These are phyloP conservation scores for Rhizoclosmatium sp. DNA, from an alignment of 192 early-diverging fungal species.

Conservation along the genomic window DNA sequence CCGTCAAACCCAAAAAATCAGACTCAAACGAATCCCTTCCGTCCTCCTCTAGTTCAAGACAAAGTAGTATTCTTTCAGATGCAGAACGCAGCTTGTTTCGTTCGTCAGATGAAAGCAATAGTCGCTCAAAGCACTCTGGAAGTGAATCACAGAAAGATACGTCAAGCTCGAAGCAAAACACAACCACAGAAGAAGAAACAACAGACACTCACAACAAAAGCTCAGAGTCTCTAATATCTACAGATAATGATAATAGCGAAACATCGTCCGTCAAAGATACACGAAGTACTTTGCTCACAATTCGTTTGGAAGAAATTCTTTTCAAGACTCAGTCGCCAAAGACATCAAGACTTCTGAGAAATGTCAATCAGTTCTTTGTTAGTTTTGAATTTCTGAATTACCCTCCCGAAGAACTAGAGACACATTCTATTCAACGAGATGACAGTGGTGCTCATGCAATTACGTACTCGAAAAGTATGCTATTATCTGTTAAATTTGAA, in stretches of 20 bases:
- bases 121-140: neutral
- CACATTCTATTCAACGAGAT: slow-evolving; percentile 32
- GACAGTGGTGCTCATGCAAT: slow-evolving; percentile 23
- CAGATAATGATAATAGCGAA: neutral
- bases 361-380: slow-evolving; percentile 44
- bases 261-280: neutral
- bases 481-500: slow-evolving; percentile 1
- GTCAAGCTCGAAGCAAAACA: neutral
- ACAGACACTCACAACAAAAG: neutral
- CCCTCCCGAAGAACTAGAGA: slow-evolving; percentile 48
- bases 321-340: slow-evolving; percentile 23
- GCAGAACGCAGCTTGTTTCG: neutral
- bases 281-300: neutral
- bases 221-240: neutral
- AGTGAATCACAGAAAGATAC: neutral
- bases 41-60: too few species aligned
- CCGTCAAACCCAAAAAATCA: too few species aligned
- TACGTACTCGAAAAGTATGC: slow-evolving; percentile 17
- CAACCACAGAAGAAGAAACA: slow-evolving; percentile 1
- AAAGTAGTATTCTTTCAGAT: neutral
- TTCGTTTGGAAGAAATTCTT: slow-evolving; percentile 16
- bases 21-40: too few species aligned
- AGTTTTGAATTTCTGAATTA: slow-evolving; percentile 49
- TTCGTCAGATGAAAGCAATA: neutral
- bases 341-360: slow-evolving; percentile 13